Base-by-base conservation (phyloP, 352 stramenopile species). In the Globisporangium paroecandrum region DNA sequence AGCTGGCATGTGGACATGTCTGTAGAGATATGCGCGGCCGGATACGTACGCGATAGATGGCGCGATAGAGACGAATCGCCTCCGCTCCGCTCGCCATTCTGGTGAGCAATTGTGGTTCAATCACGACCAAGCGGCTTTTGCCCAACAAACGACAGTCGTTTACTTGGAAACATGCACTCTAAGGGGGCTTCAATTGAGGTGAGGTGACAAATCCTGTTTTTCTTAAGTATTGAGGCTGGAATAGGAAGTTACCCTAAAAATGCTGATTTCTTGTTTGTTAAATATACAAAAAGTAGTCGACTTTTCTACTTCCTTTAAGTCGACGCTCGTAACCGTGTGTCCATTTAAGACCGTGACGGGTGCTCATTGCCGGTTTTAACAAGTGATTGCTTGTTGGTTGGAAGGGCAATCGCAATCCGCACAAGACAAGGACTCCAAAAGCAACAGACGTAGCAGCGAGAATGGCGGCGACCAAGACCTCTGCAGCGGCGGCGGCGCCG, bases 41-140 rank as follows among this genome's bases (percentile, higher is more conserved):
- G 34, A 41, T 34, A 64, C 81, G 68, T 68, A 93, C 82, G 63
- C 85, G 85, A 62, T 91, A 93, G 63, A 93, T 93, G 7, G 79
- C 77, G 62, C 85, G 83, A 62, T 93, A 93, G 62, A 91, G 68
- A 46, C 77, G 79, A 68, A 90, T 62, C 55, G 80, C 81, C 63
- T 91, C 74, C 10, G 54, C 62, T 63, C 69, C 12, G 61, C 46
- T 66, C 46, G 61, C 62, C 60, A 74, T 68, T 32, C 24, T 56
- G 38, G 3, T 8, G 12, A 18, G 13, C 13, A 47, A 47, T 47
- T 47, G 38, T 20, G 12, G 38, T 47, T 53, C 43, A 22, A 51
- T 54, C 34, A 38, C 34, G 2, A 38, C 34, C 1, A 0, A 38
- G 34, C 1, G 34, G 8, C 7, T 38, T 38, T 38, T 38, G 34